These are phyloP conservation scores for Aureobasidium sp. DNA, from an alignment of 2,329 filamentous ascomycete species.

Conservation along the genomic window DNA sequence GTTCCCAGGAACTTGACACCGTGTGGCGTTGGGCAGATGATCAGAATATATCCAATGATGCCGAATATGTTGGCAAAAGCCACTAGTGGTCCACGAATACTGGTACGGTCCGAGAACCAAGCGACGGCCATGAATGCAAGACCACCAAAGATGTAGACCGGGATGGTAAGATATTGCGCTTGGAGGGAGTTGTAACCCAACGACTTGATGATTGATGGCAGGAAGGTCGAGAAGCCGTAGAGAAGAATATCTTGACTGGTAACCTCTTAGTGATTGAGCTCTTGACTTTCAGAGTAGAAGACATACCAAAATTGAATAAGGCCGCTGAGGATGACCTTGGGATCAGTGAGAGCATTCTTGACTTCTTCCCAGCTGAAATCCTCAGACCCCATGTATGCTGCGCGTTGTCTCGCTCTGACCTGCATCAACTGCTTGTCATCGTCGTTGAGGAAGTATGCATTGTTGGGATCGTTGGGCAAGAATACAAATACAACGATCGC, in stretches of 20 bases:
- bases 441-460: constrained; percentile 38
- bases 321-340: constrained; percentile 43
- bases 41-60: constrained; percentile 22
- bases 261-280: background rate
- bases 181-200: constrained; percentile 47
- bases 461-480: constrained; percentile 37
- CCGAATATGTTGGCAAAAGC: constrained; percentile 19
- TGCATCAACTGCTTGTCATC: constrained; percentile 46
- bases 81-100: constrained; percentile 22
- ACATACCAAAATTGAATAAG: background rate
- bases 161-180: constrained; percentile 50
- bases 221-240: constrained; percentile 53
- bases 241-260: constrained; percentile 44
- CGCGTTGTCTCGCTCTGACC: constrained; percentile 38
- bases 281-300: background rate
- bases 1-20: constrained; percentile 24
- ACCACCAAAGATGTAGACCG: constrained; percentile 49
- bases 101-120: constrained; percentile 39
- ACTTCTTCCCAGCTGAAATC: constrained; percentile 48
- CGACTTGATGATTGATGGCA: constrained; percentile 48
- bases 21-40: constrained; percentile 18
- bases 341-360: constrained; percentile 41
- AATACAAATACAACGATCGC: constrained; percentile 24
- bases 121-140: constrained; percentile 41
- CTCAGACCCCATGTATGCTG: constrained; percentile 45